phyloP scores from a whole-genome alignment of 495 filamentous ascomycete genomes.

The Penicillium desertorum region DNA sequence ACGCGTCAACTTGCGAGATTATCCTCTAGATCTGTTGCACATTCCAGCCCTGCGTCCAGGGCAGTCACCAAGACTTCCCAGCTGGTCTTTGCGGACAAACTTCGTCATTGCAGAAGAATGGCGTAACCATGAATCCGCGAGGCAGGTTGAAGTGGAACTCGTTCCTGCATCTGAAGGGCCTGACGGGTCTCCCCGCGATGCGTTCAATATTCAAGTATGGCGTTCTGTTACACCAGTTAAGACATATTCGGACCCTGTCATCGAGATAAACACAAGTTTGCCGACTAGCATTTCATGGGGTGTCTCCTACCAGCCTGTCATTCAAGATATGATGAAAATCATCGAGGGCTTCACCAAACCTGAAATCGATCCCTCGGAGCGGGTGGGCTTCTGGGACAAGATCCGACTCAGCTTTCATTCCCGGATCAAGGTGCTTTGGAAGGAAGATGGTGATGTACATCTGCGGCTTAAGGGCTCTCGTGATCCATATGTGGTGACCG shows the following conservation, averaged over 20 bases:
- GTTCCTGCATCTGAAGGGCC: slow-evolving; percentile 65
- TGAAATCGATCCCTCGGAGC: slow-evolving; percentile 87
- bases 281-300: slow-evolving; percentile 96
- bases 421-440: slow-evolving; percentile 84
- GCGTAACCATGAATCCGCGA: slow-evolving; percentile 70
- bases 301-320: slow-evolving; percentile 94
- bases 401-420: slow-evolving; percentile 94
- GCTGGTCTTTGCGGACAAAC: slow-evolving; percentile 81
- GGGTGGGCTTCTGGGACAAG: slow-evolving; percentile 98
- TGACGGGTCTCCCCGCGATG: slow-evolving; percentile 39
- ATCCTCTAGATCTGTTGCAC: slow-evolving; percentile 89
- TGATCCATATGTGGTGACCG: slow-evolving; percentile 91
- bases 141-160: slow-evolving; percentile 80
- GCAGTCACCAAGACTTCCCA: slow-evolving; percentile 76
- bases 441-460: slow-evolving; percentile 93
- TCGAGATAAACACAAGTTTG: slow-evolving; percentile 89
- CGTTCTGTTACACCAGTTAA: slow-evolving; percentile 94
- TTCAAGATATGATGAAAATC: slow-evolving; percentile 99
- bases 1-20: slow-evolving; percentile 80
- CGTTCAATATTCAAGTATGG: slow-evolving; percentile 81
- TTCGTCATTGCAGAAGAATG: slow-evolving; percentile 98
- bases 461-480: slow-evolving; percentile 86
- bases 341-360: slow-evolving; percentile 97
- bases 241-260: slow-evolving; percentile 85
- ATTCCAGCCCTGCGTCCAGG: slow-evolving; percentile 77